These are phyloP conservation scores for Coffea humblotiana DNA, from an alignment of 305 asterid species.

Conservation along the genomic window DNA sequence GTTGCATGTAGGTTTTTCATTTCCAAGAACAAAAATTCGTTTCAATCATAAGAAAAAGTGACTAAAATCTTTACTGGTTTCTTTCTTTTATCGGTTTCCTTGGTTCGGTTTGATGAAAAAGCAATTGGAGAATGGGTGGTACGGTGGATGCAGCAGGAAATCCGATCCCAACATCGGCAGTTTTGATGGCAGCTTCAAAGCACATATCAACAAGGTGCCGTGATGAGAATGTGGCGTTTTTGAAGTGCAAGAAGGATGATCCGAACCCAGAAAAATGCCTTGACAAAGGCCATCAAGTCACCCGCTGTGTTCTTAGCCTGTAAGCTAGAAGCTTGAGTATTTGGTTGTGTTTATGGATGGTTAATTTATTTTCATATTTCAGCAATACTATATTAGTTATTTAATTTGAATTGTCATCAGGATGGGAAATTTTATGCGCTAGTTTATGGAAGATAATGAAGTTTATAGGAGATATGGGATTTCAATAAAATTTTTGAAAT, in stretches of 20 bases:
- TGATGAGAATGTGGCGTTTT: slow-evolving; percentile 34
- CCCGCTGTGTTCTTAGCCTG: slow-evolving; percentile 39
- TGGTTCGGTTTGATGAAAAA: neutral
- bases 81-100: neutral
- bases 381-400: neutral
- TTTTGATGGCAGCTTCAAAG: slow-evolving; percentile 62
- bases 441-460: neutral
- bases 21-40: neutral
- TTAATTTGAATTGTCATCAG: neutral
- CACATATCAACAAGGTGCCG: slow-evolving; percentile 38
- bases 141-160: slow-evolving; percentile 54
- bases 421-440: neutral
- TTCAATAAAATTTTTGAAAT: neutral
- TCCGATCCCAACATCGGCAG: slow-evolving; percentile 74
- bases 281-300: slow-evolving; percentile 38
- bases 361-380: neutral
- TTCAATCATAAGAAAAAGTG: neutral
- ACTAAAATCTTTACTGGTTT: slow-evolving; percentile 3
- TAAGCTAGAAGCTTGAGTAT: slow-evolving; percentile 18
- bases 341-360: neutral
- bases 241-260: slow-evolving; percentile 41
- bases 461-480: neutral
- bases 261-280: slow-evolving; percentile 44
- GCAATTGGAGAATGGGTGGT: slow-evolving; percentile 48
- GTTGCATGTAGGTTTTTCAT: neutral